Percentiles rank a stretch among this genome's conserved stretches.
Conservation (phyloP, 805 yeast species). For the Pichia exigua region DNA sequence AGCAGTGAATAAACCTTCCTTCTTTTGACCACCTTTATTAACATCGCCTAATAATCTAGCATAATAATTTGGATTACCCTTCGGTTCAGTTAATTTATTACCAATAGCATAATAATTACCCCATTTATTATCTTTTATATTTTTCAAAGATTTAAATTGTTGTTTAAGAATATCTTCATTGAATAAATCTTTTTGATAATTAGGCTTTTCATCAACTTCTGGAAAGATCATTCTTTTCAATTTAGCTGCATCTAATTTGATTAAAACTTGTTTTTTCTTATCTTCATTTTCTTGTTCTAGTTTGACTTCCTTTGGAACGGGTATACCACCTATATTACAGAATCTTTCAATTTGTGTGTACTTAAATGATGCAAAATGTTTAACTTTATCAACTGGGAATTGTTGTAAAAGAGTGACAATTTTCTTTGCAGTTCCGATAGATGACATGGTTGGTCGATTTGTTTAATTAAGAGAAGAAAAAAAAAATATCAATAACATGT, state of each 20-base stretch:
- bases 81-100: conserved; percentile 65
- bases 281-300: conserved; percentile 26
- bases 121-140: conserved; percentile 53
- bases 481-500: neutral
- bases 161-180: conserved; percentile 40
- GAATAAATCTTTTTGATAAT: conserved; percentile 41
- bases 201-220: conserved; percentile 29
- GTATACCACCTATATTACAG: conserved; percentile 42
- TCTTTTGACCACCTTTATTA: conserved; percentile 50
- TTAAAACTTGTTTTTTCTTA: conserved; percentile 31
- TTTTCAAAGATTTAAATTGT: conserved; percentile 52
- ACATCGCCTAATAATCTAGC: conserved; percentile 62
- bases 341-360: conserved; percentile 55
- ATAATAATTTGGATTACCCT: conserved; percentile 78
- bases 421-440: conserved; percentile 34
- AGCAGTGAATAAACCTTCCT: conserved; percentile 59
- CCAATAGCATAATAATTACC: conserved; percentile 55
- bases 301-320: conserved; percentile 30
- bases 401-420: conserved; percentile 51
- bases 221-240: conserved; percentile 33
- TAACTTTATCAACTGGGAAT: conserved; percentile 61
- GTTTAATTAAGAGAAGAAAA: neutral
- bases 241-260: conserved; percentile 28
- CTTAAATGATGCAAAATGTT: conserved; percentile 64
- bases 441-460: conserved; percentile 4